Base-by-base conservation (phyloP, 2,329 filamentous ascomycete genomes). In the Zymoseptoria pseudotritici region DNA sequence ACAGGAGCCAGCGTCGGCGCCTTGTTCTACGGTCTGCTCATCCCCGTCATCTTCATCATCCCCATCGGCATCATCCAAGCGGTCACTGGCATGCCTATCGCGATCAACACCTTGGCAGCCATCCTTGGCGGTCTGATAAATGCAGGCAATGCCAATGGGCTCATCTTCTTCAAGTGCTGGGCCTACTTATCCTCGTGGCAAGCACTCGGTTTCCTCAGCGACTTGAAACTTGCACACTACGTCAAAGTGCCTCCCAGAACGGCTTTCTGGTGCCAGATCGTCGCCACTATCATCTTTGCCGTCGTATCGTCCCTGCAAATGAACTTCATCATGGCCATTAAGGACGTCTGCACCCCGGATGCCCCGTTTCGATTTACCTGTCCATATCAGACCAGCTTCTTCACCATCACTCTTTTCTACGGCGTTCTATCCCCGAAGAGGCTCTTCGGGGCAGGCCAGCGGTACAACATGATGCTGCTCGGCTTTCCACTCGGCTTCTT, bases 31-130 rank as follows among this genome's bases (percentile, higher is more conserved):
- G 88, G 90, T 1, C 80, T 94, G 2, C 84, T 79, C 49, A 90
- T 94, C 57, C 91, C 89, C 64, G 84, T 86, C 29, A 74, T 91
- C 56, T 86, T 94, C 61, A 94, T 94, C 76, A 90, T 95, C 63
- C 90, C 90, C 11, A 92, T 94, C 64, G 90, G 90, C 64, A 94
- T 95, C 70, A 88, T 95, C 69, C 94, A 93, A 89, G 90, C 90
- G 19, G 90, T 95, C 65, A 94, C 90, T 11, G 94, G 94, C 72
- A 54, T 63, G 5, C 61, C 62, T 11, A 53, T 65, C n/a, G 59
- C 58, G 2, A 60, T 65, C n/a, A 61, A 65, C 11, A 55, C 60
- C 17, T 74, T 90, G 60, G 87, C 86, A n/a, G 86, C 89, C 70
- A 88, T 95, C 58, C 86, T 93, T 63, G 92, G 89, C 64, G 90